phyloP scores from a whole-genome alignment of 2,329 filamentous ascomycete genomes.

The Cadophora luteo-olivacea region DNA sequence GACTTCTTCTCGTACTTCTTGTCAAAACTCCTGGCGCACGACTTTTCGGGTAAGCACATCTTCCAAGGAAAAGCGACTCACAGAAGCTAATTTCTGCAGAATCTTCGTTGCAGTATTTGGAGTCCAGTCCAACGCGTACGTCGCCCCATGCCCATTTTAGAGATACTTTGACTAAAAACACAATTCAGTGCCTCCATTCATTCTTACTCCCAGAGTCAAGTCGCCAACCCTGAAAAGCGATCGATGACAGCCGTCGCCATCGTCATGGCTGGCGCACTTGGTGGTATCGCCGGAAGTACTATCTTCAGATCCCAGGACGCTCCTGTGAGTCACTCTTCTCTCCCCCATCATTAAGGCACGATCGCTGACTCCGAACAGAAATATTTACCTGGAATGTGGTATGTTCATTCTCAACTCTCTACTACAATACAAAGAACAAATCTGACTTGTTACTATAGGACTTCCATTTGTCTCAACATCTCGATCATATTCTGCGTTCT shows the following conservation, averaged over 20 bases:
- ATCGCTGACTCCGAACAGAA: neutral
- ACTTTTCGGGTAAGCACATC: neutral
- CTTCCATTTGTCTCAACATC: conserved; percentile 4
- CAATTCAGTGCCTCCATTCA: neutral
- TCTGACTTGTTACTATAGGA: neutral
- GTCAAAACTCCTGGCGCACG: neutral
- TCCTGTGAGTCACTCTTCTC: neutral
- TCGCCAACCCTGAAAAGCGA: neutral
- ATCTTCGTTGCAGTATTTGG: conserved; percentile 4
- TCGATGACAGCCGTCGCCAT: conserved; percentile 4
- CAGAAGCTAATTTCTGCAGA: neutral
- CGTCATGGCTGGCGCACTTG: neutral
- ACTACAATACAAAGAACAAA: neutral
- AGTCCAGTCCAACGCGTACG: conserved; percentile 3
- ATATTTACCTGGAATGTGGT: conserved; percentile 10
- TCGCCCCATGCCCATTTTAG: neutral
- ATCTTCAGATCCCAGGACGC: conserved; percentile 12
- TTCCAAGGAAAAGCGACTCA: neutral
- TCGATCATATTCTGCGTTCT: conserved; percentile 4
- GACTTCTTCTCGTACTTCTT: neutral
- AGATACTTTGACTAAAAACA: neutral
- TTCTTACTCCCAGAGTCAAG: neutral
- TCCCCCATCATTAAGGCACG: neutral
- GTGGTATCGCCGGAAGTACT: conserved; percentile 8
- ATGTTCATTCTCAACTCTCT: neutral